Percentiles rank a stretch among this genome's conserved stretches.
Conservation (phyloP, 148 eudicot species). For the Arbutus unedo region DNA sequence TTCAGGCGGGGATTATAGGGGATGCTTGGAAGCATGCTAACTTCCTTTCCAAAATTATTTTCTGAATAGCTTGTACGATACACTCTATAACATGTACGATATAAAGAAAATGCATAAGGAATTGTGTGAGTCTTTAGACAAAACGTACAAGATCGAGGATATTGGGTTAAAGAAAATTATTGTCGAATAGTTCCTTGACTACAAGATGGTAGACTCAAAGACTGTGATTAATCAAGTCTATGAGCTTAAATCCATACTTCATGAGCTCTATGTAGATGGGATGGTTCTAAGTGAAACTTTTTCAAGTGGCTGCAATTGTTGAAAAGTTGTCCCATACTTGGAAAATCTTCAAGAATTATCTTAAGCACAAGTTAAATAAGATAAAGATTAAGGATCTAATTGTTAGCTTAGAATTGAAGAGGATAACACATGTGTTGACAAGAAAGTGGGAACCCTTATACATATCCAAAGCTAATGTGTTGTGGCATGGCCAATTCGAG, state of each 20-base stretch:
- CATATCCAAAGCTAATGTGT: too few species aligned
- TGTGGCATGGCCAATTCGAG: too few species aligned
- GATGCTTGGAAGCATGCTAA: too few species aligned
- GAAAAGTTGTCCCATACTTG: background rate
- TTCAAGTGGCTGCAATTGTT: background rate
- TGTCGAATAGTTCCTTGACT: background rate
- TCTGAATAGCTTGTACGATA: background rate
- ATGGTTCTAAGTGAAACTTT: background rate
- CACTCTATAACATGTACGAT: background rate
- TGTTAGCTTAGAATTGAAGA: too few species aligned
- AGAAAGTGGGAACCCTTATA: too few species aligned
- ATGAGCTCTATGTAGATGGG: background rate
- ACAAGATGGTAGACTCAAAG: background rate
- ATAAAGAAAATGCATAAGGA: background rate
- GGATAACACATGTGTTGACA: too few species aligned
- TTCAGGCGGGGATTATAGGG: too few species aligned
- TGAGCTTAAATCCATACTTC: background rate
- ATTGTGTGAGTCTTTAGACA: background rate
- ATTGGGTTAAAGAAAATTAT: background rate
- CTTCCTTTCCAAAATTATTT: too few species aligned
- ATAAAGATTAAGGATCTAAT: too few species aligned
- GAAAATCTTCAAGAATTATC: too few species aligned
- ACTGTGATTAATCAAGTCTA: background rate
- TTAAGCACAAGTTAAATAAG: too few species aligned
- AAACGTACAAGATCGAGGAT: background rate